Base-by-base conservation (phyloP, 2,329 filamentous ascomycete species). In the Calonectria montana region DNA sequence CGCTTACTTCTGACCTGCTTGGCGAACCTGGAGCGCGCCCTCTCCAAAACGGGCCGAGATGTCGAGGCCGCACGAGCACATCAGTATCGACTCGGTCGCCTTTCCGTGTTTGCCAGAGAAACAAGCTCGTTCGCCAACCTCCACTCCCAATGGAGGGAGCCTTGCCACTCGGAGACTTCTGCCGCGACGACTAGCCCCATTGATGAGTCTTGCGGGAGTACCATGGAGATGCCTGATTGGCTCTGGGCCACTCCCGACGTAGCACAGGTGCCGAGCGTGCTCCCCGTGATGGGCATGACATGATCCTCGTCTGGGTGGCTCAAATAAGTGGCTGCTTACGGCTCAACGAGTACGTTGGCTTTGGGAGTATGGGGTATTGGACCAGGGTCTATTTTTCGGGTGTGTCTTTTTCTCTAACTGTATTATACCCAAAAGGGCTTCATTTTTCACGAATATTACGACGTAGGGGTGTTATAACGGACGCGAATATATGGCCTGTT, bases 11-110 rank as follows among this genome's bases (percentile, higher is more conserved):
- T 79, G 59, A 80, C 80, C 5, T 81, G 80, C n/a, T 72, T 83
- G n/a, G 79, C 80, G 18, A 83, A 83, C 67, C 75, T 83, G 25
- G 81, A 83, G 64, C 78, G 70, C 12, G 76, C 80, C 4, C 70
- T 82, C 23, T 73, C 69, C 57, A 77, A 76, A 59, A 66, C 73
- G 35, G 73, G 78, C 65, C 73, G 74, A 62, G 70, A 48, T 16
- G 77, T 72, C 18, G 80, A 80, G 55, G 81, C 81, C 35, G 73
- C 70, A 23, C 76, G 74, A 15, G 73, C 82, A 31, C 75, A 77
- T 10, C 70, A 77, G 59, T 79, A 82, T 47, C 79, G 81, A 13
- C 77, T 82, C 48, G 63, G 72, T 25, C 79, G 79, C 18, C 66
- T 82, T 35, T 76, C 75, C 23, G 74, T 76, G 27, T 83, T 83